Base-by-base conservation (phyloP, 495 filamentous ascomycete species). In the Tuber aestivum region DNA sequence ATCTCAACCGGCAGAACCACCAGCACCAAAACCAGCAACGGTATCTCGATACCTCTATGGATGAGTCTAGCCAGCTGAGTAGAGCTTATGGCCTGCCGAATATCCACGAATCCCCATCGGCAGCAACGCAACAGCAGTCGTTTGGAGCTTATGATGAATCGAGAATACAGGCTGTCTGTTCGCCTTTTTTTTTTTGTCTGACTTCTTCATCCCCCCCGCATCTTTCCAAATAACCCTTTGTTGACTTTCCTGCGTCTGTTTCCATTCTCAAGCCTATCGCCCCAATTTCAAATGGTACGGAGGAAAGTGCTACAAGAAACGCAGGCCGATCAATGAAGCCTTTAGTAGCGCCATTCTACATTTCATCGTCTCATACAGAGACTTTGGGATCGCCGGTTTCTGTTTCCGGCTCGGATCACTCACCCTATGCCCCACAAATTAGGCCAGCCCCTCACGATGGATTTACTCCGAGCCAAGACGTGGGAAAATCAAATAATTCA, bases 301-400 rank as follows among this genome's bases (percentile, higher is more conserved):
- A 61, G 27, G 78, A 79, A 56, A 50, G 61, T 12, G 9, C 76
- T 41, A 65, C 35, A 37, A 44, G 70, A 18, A 69, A 21, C 56
- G 27, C 72, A 44, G 72, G 77, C 70, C 76, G 72, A 41, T 69
- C 78, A 41, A 79, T 79, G 23, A 48, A 69, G 38, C 78, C 78
- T 50, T 69, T 79, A 21, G 65, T 75, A 35, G 61, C 73, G 21
- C 27, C 78, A 41, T 79, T 79, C 44, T 79, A 79, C 72, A 48
- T 56, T 41, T n/a, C 76, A n/a, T 72, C 76, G 32, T 35, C 56
- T 4, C 73, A 79, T 32, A 73, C 70, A 68, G 73, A 73, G 72
- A 38, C 73, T n/a, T 73, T 73, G 23, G 44, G 70, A 21, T 70
- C 78, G n/a, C 70, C 77, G 37, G 32, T 75, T 35, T n/a, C 69